Evolutionary conservation across 768 basidiomycete genomes (phyloP), one percentile per base, ranked within the genome.

Genomic region (Favolaschia claudopus): DNA sequence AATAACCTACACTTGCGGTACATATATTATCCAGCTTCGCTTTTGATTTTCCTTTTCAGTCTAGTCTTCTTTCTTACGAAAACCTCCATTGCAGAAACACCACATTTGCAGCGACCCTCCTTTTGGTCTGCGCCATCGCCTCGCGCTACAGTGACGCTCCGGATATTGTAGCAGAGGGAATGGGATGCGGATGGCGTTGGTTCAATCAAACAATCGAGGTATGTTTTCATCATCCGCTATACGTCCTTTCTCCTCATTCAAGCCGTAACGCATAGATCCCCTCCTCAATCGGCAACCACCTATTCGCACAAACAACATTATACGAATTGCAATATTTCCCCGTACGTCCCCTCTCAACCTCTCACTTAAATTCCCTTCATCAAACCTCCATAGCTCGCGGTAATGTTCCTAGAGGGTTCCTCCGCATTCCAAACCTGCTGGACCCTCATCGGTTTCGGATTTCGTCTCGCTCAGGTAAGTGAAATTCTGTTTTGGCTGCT

Each of bases 281-380:
- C 55, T 79, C 84, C 67, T 81, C n/a, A n/a, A n/a, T 89, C 37
- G 85, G 85, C 52, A 85, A 82, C 66, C 83, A 82, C 0, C 73
- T 92, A 17, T 74, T 93, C 10, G 76, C 80, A 0, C 85, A 89
- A 7, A 89, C 92, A 1, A 74, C 81, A 7, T 68, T 95, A 57
- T 88, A 85, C 69, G 93, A 95, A 60, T 71, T 96, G 45, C 94
- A 96, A 68, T 79, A 81, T 33, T 87, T 87, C 67, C 77, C 76
- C 37, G 83, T 81, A 63, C 76, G 83, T 76, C 31, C 44, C 25
- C 49, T 15, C n/a, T n/a, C n/a, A n/a, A n/a, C n/a, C n/a, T n/a
- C n/a, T 17, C 25, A 6, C 15, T 27, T 52, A 66, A 74, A 0
- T 37, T n/a, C 34, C n/a, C n/a, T n/a, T n/a, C n/a, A n/a, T 29